A percentile compares a stretch with the other conserved stretches of the same genome.
Conservation (phyloP, 768 basidiomycete genomes). For the Trametes cinnabarina region DNA sequence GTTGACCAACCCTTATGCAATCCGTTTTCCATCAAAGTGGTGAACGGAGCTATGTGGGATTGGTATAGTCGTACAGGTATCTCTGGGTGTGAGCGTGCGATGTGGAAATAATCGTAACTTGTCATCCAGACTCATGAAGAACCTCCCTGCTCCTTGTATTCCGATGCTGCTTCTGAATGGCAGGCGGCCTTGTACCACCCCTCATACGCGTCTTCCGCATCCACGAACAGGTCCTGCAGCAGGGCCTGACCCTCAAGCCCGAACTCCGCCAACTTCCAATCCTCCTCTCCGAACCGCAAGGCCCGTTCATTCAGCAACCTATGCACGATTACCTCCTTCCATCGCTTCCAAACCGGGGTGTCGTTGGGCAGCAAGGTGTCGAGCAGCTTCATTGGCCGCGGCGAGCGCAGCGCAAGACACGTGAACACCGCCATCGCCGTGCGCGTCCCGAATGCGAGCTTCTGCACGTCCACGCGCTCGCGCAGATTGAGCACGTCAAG, state of each 20-base stretch:
- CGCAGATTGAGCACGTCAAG: not conserved
- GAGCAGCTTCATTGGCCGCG: slow-evolving; percentile 7
- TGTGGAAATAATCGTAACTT: not conserved
- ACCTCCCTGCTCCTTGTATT: not conserved
- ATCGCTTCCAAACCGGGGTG: slow-evolving; percentile 9
- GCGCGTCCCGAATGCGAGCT: slow-evolving; percentile 5
- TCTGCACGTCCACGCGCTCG: not conserved
- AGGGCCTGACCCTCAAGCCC: not conserved
- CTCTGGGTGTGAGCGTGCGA: too few relatives aligned
- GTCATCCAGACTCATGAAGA: not conserved
- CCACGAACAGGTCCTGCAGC: not conserved
- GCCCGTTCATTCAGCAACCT: not conserved
- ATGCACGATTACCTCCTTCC: slow-evolving; percentile 2
- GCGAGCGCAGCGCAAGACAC: not conserved
- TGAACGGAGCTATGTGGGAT: too few relatives aligned
- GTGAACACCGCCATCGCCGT: slow-evolving; percentile 14
- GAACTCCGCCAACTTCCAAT: slow-evolving; percentile 3
- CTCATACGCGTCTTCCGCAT: slow-evolving; percentile 7
- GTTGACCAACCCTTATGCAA: too few relatives aligned
- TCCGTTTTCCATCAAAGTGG: too few relatives aligned
- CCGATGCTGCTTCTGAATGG: not conserved
- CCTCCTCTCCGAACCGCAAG: not conserved
- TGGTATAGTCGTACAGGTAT: too few relatives aligned
- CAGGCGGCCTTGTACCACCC: not conserved
- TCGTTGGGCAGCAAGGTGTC: slow-evolving; percentile 15